phyloP scores from a whole-genome alignment of 2,329 filamentous ascomycete genomes.

The Colletotrichum destructivum region DNA sequence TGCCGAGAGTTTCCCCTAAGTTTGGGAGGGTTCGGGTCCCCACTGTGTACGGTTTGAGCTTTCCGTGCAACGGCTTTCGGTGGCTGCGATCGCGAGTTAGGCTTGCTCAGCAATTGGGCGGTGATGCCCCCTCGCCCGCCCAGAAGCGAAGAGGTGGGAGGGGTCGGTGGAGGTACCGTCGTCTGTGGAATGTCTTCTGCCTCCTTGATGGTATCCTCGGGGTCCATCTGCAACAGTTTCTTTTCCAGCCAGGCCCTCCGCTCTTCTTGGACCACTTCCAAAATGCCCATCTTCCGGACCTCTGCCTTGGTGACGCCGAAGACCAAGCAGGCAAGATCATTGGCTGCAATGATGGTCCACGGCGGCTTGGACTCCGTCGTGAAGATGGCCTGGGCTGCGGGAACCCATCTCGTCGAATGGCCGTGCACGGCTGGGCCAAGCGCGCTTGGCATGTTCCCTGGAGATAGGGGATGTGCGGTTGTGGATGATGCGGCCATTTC shows the following conservation, averaged over 20 bases:
- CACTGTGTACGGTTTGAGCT: conserved; percentile 75
- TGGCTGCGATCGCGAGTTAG: conserved; percentile 71
- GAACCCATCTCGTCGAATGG: conserved; percentile 91
- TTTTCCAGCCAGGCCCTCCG: conserved; percentile 90
- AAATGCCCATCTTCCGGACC: conserved; percentile 92
- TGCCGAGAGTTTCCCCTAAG: conserved; percentile 72
- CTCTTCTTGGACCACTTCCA: conserved; percentile 95
- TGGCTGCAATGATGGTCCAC: conserved; percentile 96
- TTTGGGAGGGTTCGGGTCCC: conserved; percentile 69
- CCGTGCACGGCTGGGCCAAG: conserved; percentile 79
- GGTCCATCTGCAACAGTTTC: conserved; percentile 79
- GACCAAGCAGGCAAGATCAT: conserved; percentile 96
- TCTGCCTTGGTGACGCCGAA: conserved; percentile 99
- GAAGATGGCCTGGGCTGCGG: conserved; percentile 95
- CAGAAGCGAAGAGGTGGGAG: conserved; percentile 69
- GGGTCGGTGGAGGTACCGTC: conserved; percentile 54
- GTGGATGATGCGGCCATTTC: conserved; percentile 61
- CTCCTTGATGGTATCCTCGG: conserved; percentile 53
- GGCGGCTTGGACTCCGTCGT: conserved; percentile 92
- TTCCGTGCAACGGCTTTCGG: conserved; percentile 71
- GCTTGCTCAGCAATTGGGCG: conserved; percentile 89
- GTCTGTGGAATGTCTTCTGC: conserved; percentile 56
- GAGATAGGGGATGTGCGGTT: conserved; percentile 57
- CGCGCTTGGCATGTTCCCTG: conserved; percentile 61
- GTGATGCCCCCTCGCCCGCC: conserved; percentile 84